Conservation (phyloP, 768 basidiomycete genomes). For the Daedalea quercina region DNA sequence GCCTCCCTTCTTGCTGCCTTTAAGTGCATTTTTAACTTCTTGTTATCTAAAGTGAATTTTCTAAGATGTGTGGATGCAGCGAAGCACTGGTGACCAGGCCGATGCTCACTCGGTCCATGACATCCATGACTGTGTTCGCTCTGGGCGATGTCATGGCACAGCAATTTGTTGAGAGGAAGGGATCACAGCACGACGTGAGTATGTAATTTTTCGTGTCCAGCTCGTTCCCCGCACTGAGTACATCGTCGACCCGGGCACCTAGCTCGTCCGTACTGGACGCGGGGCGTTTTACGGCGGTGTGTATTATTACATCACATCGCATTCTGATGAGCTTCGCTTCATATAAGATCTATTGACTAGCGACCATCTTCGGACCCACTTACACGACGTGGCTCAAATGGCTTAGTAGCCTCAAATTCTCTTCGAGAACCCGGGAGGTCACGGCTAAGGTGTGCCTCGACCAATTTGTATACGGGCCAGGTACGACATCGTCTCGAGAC, state of each 20-base stretch:
- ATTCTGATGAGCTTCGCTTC: too few relatives aligned
- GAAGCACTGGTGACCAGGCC: conserved; percentile 54
- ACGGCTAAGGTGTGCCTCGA: conserved; percentile 45
- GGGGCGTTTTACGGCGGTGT: conserved; percentile 70
- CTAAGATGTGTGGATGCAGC: conserved; percentile 36
- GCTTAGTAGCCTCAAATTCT: conserved; percentile 65
- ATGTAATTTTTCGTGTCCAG: too few relatives aligned
- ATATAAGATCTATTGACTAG: too few relatives aligned
- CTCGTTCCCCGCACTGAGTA: too few relatives aligned
- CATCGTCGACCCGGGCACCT: too few relatives aligned
- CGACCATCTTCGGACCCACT: conserved; percentile 64
- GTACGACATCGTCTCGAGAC: conserved; percentile 25
- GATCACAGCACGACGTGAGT: conserved; percentile 70
- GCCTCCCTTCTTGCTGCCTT: conserved; percentile 18
- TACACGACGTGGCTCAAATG: conserved; percentile 79
- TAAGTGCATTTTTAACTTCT: conserved; percentile 15
- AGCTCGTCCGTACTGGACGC: conserved; percentile 58
- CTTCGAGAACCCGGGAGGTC: conserved; percentile 20
- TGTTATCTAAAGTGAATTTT: background rate
- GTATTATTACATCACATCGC: too few relatives aligned
- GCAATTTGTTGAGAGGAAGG: conserved; percentile 71
- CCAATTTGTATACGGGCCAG: conserved; percentile 71
- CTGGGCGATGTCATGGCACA: conserved; percentile 80
- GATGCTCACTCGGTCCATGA: conserved; percentile 53
- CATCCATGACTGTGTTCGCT: conserved; percentile 64